phyloP scores from a whole-genome alignment of 345 rosid genomes.

The Crucihimalaya himalaica region DNA sequence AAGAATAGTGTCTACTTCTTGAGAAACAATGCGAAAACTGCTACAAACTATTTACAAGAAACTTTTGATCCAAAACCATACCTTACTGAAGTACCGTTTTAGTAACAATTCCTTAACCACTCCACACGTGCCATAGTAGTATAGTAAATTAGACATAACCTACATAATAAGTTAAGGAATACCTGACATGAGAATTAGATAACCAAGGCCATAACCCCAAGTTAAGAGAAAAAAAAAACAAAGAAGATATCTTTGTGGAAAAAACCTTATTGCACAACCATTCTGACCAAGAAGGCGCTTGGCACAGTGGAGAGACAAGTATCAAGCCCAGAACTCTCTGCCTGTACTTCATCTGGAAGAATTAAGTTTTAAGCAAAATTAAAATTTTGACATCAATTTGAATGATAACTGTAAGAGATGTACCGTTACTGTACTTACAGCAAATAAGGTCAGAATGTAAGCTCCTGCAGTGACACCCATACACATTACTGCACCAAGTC shows the following conservation, averaged over 20 bases:
- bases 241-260: conserved; percentile 24
- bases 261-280: conserved; percentile 87
- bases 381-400: not conserved
- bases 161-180: conserved; percentile 41
- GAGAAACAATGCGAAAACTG: conserved; percentile 1
- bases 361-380: not conserved
- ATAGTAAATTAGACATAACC: conserved; percentile 84
- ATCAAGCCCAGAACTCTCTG: conserved; percentile 87
- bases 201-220: conserved; percentile 2
- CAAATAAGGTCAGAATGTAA: conserved; percentile 84
- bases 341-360: conserved; percentile 75
- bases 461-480: conserved; percentile 99
- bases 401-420: not conserved
- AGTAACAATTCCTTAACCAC: conserved; percentile 82
- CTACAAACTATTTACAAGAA: conserved; percentile 13
- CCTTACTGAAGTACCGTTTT: conserved; percentile 94
- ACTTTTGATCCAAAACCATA: conserved; percentile 20
- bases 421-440: conserved; percentile 54
- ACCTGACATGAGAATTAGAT: conserved; percentile 13
- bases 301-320: conserved; percentile 94
- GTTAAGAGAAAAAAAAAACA: not conserved
- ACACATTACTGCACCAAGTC: conserved; percentile 97
- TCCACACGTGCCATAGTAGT: conserved; percentile 95
- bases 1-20: not conserved
- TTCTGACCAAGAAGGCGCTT: conserved; percentile 93